Evolutionary conservation across 768 basidiomycete species (phyloP), one percentile per base, ranked within the genome.

Genomic region (Strobilomyces confusus): DNA sequence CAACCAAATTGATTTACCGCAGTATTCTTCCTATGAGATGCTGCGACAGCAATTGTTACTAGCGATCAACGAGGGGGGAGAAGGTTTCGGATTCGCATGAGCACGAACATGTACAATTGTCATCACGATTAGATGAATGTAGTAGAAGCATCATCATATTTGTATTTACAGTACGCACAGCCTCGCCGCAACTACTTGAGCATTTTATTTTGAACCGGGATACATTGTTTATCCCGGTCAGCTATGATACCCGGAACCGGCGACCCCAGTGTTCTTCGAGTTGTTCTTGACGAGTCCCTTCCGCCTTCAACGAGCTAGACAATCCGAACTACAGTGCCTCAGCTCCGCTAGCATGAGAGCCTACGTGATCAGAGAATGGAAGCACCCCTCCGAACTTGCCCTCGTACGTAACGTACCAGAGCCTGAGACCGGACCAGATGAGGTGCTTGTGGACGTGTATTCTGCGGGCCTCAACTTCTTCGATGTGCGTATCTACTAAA

Each of bases 21-120:
- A 89, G 59, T 98, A 95, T 69, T 87, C 91, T 3, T 92, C 91
- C 17, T 98, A 99, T 65, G 97, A 99, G 68, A 94, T 94, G 81
- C 80, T 99, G 57, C 84, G 97, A 25, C 89, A 90, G 58, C 92
- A 92, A 68, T 70, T 99, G 34, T 72, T 95, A 50, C 77, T 95
- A 58, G 92, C 95, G 33, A 95, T 98, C 65, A 93, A 89, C 63
- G 97, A 98, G 70, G 95, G 94, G 47, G 92, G 91, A 20, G 92
- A 95, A 75, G 92, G 92, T 41, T 98, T 98, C 69, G 95, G 92
- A 48, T 95, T 95, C 69, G 81, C 80, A 58, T 83, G 45, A 64
- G 45, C 80, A 58, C 82, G 44, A 63, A 44, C 36, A 55, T 60
- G 54, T 50, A 50, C 41, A 33, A 26, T 47, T 42, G 53, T 47